Percentiles rank a stretch among this genome's conserved stretches.
Conservation (phyloP, 352 stramenopile species). For the Plasmopara viticola region DNA sequence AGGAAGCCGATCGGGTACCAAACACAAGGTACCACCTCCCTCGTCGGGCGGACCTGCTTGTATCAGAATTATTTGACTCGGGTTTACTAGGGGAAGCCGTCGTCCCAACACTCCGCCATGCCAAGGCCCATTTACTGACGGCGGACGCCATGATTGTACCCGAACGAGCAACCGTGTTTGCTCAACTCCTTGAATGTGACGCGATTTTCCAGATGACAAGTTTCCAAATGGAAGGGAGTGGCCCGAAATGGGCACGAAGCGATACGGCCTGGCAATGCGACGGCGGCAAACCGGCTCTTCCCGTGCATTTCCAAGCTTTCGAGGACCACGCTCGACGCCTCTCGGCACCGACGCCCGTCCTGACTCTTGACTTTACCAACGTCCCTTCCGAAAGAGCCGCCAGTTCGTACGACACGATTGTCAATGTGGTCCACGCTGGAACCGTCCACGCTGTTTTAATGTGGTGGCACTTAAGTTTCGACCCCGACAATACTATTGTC, state of each 20-base stretch:
- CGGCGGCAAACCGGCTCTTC: constrained; percentile 54
- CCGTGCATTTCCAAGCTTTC: constrained; percentile 53
- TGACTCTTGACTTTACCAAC: constrained; percentile 66
- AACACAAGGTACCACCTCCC: constrained; percentile 39
- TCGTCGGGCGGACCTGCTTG: constrained; percentile 81
- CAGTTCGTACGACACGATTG: constrained; percentile 33
- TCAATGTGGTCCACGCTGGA: constrained; percentile 31
- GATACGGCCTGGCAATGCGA: constrained; percentile 50
- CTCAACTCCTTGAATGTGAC: constrained; percentile 62
- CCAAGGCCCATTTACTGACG: constrained; percentile 53
- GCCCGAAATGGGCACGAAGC: constrained; percentile 40
- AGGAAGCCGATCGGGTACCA: constrained; percentile 5
- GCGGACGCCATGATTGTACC: constrained; percentile 61
- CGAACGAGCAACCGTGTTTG: constrained; percentile 56
- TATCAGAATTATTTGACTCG: constrained; percentile 91
- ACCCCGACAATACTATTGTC: constrained; percentile 35
- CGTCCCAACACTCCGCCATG: constrained; percentile 78
- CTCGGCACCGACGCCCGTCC: constrained; percentile 35
- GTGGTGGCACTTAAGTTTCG: constrained; percentile 77
- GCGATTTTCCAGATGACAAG: constrained; percentile 66
- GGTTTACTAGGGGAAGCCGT: constrained; percentile 86
- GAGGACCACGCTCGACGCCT: constrained; percentile 33
- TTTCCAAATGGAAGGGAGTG: constrained; percentile 21
- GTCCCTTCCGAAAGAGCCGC: constrained; percentile 10
- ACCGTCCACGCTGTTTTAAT: constrained; percentile 65